phyloP scores from a whole-genome alignment of 2,329 filamentous ascomycete species.

The Cladosporium sphaerospermum region DNA sequence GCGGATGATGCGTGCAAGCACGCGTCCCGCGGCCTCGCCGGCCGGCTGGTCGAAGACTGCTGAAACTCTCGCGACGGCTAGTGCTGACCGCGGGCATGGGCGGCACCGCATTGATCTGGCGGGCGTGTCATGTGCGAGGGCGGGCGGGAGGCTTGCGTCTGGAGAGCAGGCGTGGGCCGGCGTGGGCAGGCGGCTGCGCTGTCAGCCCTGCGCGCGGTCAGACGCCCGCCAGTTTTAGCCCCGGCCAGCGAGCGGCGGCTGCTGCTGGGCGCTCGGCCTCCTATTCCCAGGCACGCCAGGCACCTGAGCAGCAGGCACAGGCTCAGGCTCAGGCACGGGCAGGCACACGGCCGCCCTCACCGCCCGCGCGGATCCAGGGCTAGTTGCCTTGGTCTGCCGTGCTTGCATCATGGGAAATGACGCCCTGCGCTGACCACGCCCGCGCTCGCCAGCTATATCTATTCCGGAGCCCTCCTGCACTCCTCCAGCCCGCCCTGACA shows the following conservation, averaged over 20 bases:
- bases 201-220: constrained; percentile 13
- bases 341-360: background rate
- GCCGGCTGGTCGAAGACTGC: background rate
- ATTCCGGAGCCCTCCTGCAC: background rate
- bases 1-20: background rate
- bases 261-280: constrained; percentile 2
- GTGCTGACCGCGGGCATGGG: constrained; percentile 2
- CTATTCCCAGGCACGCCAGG: constrained; percentile 10
- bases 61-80: constrained; percentile 8
- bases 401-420: constrained; percentile 25
- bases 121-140: background rate
- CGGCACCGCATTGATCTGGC: background rate
- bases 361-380: constrained; percentile 13
- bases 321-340: background rate
- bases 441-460: constrained; percentile 5
- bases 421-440: constrained; percentile 4
- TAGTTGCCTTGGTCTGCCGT: constrained; percentile 16
- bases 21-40: constrained; percentile 1
- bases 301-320: background rate
- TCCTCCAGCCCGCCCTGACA: background rate
- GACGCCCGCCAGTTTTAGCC: constrained; percentile 13
- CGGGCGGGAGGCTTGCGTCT: background rate
- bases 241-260: constrained; percentile 7
- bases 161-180: too few relatives aligned
- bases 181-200: background rate